Conservation (phyloP, 2,329 filamentous ascomycete species). For the Cladobotryum protrusum region DNA sequence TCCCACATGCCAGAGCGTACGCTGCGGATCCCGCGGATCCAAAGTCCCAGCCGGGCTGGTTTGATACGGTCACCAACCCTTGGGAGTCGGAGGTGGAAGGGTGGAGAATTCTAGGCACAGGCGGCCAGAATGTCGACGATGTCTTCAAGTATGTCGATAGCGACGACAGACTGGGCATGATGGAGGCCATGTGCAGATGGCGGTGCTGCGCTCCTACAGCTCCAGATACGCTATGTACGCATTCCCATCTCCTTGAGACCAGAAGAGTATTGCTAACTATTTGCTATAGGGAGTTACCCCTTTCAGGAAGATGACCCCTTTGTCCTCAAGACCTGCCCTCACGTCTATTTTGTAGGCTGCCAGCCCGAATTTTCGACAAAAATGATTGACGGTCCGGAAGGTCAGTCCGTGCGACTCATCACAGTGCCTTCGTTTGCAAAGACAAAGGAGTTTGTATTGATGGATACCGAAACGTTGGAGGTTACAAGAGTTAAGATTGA, state of each 20-base stretch:
- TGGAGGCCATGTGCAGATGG: constrained; percentile 94
- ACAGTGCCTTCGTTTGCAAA: constrained; percentile 75
- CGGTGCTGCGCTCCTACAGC: constrained; percentile 86
- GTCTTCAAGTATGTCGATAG: constrained; percentile 84
- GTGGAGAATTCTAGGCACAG: constrained; percentile 78
- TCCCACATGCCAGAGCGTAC: constrained; percentile 69
- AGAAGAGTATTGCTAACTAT: constrained; percentile 12
- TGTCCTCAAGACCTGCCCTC: constrained; percentile 76
- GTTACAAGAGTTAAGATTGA: constrained; percentile 61
- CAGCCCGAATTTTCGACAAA: constrained; percentile 73
- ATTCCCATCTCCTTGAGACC: neutral
- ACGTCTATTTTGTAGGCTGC: constrained; percentile 85
- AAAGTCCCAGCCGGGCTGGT: constrained; percentile 56
- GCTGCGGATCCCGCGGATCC: constrained; percentile 38
- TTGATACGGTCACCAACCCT: constrained; percentile 87
- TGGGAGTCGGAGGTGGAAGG: constrained; percentile 89
- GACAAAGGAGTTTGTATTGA: constrained; percentile 71
- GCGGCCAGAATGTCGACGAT: constrained; percentile 90
- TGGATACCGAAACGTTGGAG: constrained; percentile 82
- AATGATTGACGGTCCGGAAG: constrained; percentile 58
- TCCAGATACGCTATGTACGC: constrained; percentile 86
- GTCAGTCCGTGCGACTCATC: constrained; percentile 70
- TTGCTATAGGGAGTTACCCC: constrained; percentile 75
- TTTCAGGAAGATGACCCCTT: constrained; percentile 94
- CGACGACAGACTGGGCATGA: constrained; percentile 73